Evolutionary conservation across 352 stramenopile genomes (phyloP).

Genomic region (Phytophthora tentaculata): DNA sequence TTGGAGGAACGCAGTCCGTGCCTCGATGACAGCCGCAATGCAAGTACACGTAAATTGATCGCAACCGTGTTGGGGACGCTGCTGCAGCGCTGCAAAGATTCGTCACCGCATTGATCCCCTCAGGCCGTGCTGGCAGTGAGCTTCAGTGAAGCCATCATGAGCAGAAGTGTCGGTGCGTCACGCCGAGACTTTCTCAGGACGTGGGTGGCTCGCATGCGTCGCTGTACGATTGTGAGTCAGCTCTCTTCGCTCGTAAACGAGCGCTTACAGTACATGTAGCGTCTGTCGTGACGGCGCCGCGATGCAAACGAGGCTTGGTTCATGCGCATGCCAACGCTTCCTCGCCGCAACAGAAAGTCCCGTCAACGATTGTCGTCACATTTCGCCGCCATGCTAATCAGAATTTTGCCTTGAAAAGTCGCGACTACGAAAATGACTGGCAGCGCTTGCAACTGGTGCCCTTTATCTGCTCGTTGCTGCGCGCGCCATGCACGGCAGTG

Average conservation of each 20-base stretch:
- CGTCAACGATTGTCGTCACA: constrained; percentile 9
- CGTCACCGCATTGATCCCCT: constrained; percentile 20
- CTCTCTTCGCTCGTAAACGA: constrained; percentile 12
- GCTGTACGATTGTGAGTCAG: constrained; percentile 22
- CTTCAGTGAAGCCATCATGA: constrained; percentile 15
- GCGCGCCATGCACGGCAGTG: constrained; percentile 11
- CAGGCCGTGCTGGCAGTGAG: too few relatives aligned
- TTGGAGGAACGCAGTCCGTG: neutral
- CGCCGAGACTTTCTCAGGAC: constrained; percentile 21
- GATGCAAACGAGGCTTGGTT: constrained; percentile 22
- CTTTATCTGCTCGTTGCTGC: constrained; percentile 4
- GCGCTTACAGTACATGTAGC: neutral
- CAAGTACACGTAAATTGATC: neutral
- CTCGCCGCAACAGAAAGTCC: constrained; percentile 26
- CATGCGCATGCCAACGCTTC: constrained; percentile 2
- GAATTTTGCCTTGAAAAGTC: constrained; percentile 27
- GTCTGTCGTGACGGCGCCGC: constrained; percentile 4
- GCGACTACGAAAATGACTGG: constrained; percentile 34
- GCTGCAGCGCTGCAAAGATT: constrained; percentile 7
- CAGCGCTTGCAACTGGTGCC: neutral
- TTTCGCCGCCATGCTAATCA: constrained; percentile 23
- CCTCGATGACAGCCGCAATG: constrained; percentile 10
- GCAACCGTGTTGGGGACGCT: too few relatives aligned
- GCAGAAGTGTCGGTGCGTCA: constrained; percentile 20
- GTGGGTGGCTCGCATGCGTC: constrained; percentile 12